Percentiles rank a stretch among this genome's conserved stretches.
Evolutionary conservation across 2,329 filamentous ascomycete species (phyloP).

Genomic region (Septoria petroselini): DNA sequence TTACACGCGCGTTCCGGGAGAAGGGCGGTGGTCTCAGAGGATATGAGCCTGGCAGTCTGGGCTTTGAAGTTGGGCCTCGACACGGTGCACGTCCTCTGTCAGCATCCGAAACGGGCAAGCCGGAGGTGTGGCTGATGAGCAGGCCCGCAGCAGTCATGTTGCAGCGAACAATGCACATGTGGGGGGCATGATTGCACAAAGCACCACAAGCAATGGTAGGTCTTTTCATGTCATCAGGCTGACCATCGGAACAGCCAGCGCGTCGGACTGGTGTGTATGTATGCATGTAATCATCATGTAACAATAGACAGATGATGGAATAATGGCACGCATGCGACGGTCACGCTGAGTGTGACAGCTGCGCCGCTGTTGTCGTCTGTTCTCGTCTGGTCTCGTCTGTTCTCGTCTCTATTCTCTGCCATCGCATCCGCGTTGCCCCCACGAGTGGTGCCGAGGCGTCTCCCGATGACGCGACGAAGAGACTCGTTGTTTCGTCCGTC

Average conservation of each 20-base stretch:
- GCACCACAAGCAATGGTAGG: too few species aligned
- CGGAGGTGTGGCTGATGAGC: not conserved
- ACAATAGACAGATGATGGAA: too few species aligned
- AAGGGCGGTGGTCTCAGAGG: slow-evolving; percentile 9
- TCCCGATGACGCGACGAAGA: not conserved
- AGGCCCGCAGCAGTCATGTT: not conserved
- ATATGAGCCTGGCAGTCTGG: not conserved
- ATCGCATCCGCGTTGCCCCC: not conserved
- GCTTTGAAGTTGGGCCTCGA: not conserved
- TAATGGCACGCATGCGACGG: slow-evolving; percentile 5
- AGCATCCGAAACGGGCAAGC: too few species aligned
- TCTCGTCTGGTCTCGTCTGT: not conserved
- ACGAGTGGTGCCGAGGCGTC: slow-evolving; percentile 1
- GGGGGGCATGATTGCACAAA: not conserved
- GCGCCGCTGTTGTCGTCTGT: too few species aligned
- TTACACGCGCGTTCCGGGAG: too few species aligned
- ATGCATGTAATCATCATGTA: too few species aligned
- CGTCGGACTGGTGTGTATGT: too few species aligned
- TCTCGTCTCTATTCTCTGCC: too few species aligned
- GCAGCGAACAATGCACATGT: not conserved
- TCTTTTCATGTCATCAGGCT: too few species aligned
- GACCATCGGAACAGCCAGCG: slow-evolving; percentile 8
- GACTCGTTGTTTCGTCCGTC: too few species aligned
- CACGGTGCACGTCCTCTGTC: not conserved
- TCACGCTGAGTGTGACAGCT: not conserved